Conservation (phyloP, 192 early-diverging fungal genomes). For the Lunasporangiospora selenospora region DNA sequence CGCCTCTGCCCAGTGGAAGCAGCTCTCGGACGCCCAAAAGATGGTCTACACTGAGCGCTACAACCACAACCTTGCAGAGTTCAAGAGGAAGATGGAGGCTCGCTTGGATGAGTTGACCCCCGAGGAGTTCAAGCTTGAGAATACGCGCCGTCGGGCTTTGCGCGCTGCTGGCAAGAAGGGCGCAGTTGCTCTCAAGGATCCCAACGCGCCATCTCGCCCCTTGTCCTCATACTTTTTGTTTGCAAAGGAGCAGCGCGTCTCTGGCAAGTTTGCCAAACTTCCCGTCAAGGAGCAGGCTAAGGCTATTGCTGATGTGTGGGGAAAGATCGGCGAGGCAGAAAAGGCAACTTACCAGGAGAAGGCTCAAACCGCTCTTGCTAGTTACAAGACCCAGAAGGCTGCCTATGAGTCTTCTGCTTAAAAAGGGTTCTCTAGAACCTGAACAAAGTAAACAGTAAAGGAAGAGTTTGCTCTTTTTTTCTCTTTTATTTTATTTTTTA, state of each 20-base stretch:
- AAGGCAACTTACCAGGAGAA: conserved; percentile 9
- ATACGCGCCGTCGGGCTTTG: conserved; percentile 30
- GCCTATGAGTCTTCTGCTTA: conserved; percentile 22
- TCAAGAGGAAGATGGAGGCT: conserved; percentile 14
- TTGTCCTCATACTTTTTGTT: conserved; percentile 34
- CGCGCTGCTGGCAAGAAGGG: conserved; percentile 32
- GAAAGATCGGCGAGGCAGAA: background rate
- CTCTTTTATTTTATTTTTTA: background rate
- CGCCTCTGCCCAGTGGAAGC: conserved; percentile 23
- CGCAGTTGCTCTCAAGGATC: conserved; percentile 28
- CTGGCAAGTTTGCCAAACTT: conserved; percentile 7
- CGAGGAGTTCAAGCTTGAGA: conserved; percentile 31
- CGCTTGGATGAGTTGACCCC: conserved; percentile 34
- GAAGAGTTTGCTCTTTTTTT: background rate
- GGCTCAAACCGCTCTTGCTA: background rate
- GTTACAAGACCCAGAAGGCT: conserved; percentile 19
- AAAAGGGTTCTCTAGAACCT: too few species aligned
- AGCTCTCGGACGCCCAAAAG: conserved; percentile 14
- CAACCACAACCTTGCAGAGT: conserved; percentile 3
- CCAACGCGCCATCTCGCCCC: conserved; percentile 50
- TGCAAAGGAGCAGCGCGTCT: conserved; percentile 21
- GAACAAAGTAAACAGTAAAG: background rate
- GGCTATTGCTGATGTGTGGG: conserved; percentile 21
- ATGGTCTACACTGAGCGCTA: conserved; percentile 28
- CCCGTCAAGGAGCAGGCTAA: conserved; percentile 13